Evolutionary conservation across 2,329 filamentous ascomycete species (phyloP), one percentile per base, ranked within the genome.

Genomic region (Massarina eburnea): DNA sequence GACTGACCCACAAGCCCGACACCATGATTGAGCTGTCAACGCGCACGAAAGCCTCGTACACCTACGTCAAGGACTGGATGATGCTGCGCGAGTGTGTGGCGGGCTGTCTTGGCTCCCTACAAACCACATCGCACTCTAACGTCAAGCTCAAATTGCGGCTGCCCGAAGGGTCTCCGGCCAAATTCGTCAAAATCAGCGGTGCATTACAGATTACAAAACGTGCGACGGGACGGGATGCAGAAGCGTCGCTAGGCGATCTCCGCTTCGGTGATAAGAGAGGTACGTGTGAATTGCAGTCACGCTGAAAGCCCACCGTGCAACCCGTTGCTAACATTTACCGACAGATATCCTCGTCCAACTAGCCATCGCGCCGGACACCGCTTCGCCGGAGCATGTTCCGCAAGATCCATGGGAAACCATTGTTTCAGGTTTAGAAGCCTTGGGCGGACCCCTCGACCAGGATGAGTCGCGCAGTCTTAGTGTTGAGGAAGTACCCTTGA

Each of bases 41-140:
- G 6, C 82, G 91, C 49, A 99, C 94, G 3, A 99, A 97, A 74
- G 94, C 91, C 4, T 95, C 91, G 1, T 99, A 97, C 66, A 95
- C 91, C 1, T 99, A 97, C 62, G 91, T 99, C 58, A 99, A 97
- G 73, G 94, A 99, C 70, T 99, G 94, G 94, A 97, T 97, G 92
- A 99, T 97, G 92, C 80, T 99, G 27, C 86, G 94, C 21, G 94
- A 99, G 70, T 97, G 94, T 68, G 80, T 96, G 35, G 94, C 91
- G 19, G 94, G 94, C 34, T 97, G 92, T 62, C 76, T 99, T 21
- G 94, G 94, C 37, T 85, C 90, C 12, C 81, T 97, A 66, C 94
- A 99, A 71, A 91, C 89, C 2, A 86, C 90, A 21, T 97, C 94
- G n/a, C 94, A 99, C 68, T 94, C 97, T 68, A 97, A 97, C 64